These are phyloP conservation scores for Piloderma croceum DNA, from an alignment of 768 basidiomycete genomes.

Conservation along the genomic window DNA sequence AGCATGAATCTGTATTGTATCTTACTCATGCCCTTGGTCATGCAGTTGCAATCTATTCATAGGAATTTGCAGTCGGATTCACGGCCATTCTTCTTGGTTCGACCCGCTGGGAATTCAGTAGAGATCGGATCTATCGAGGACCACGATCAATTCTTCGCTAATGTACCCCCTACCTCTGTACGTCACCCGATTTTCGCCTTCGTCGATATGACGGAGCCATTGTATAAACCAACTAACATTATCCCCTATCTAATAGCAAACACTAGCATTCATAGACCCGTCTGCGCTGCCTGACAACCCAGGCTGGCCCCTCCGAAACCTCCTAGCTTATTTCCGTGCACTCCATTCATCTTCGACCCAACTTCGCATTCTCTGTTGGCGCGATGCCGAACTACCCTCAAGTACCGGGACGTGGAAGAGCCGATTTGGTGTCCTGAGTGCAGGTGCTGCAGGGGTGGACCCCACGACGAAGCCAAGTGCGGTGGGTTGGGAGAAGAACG, in stretches of 20 bases:
- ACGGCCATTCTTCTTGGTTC: conserved; percentile 61
- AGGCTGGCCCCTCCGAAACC: conserved; percentile 92
- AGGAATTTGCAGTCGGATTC: conserved; percentile 37
- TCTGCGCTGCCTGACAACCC: conserved; percentile 70
- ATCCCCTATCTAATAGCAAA: conserved; percentile 30
- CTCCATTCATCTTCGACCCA: conserved; percentile 46
- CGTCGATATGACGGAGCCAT: background rate
- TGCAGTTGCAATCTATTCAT: conserved; percentile 51
- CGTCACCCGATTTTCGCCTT: conserved; percentile 14
- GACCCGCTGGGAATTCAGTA: conserved; percentile 28
- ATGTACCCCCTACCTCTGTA: conserved; percentile 37
- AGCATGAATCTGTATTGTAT: background rate
- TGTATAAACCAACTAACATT: conserved; percentile 4
- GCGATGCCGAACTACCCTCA: conserved; percentile 51
- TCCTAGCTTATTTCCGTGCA: conserved; percentile 74
- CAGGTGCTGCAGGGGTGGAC: conserved; percentile 26
- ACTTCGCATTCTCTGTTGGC: conserved; percentile 71
- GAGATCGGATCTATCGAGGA: conserved; percentile 51
- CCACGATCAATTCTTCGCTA: conserved; percentile 53
- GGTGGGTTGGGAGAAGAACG: conserved; percentile 96
- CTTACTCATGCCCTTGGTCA: background rate
- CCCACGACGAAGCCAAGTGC: conserved; percentile 41
- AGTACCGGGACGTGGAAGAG: conserved; percentile 50
- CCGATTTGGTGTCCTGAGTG: conserved; percentile 49
- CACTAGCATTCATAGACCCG: conserved; percentile 76